Evolutionary conservation across 2,329 filamentous ascomycete genomes (phyloP).

Genomic region (Venturia oleaginea): DNA sequence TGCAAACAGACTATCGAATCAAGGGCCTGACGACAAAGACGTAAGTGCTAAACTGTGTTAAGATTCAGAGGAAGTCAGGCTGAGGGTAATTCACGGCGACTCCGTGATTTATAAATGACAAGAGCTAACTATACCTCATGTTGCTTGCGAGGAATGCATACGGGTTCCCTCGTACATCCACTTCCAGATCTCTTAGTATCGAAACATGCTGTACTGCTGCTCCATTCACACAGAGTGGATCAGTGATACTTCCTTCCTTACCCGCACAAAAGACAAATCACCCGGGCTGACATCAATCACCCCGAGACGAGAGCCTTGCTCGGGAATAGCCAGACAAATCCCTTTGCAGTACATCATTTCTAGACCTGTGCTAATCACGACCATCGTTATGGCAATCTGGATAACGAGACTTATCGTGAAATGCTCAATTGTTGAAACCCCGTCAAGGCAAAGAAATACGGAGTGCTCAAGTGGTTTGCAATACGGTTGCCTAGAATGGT

Average conservation of each 20-base stretch:
- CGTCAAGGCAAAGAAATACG: background rate
- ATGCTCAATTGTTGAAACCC: no score
- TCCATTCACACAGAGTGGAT: background rate
- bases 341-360: background rate
- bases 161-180: background rate
- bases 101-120: background rate
- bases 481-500: background rate
- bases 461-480: background rate
- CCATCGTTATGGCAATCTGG: background rate
- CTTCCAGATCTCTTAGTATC: background rate
- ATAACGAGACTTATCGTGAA: background rate
- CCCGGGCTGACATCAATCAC: background rate
- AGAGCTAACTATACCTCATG: background rate
- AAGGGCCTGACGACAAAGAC: background rate
- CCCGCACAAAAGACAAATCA: background rate
- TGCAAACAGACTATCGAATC: background rate
- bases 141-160: no score
- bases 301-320: background rate
- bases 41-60: background rate
- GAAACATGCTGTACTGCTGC: background rate
- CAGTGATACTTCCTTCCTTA: background rate
- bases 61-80: background rate
- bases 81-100: background rate
- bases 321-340: background rate
- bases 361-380: background rate